phyloP scores from a whole-genome alignment of 768 basidiomycete species.

The Mycena crocata region DNA sequence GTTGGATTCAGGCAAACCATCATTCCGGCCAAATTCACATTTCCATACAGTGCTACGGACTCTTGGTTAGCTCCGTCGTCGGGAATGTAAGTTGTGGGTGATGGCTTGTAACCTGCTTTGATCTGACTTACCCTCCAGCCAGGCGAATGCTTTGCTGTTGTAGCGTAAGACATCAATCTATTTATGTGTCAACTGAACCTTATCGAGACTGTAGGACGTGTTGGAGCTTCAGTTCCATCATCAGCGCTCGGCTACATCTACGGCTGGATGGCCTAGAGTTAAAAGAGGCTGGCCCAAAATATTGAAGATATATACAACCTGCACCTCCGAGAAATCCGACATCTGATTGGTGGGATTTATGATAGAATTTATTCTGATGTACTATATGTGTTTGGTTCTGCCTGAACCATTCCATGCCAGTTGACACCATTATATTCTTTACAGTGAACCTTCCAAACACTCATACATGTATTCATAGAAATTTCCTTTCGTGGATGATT shows the following conservation, averaged over 20 bases:
- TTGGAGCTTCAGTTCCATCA: conserved; percentile 9
- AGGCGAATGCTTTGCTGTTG: conserved; percentile 6
- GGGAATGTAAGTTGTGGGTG: background rate
- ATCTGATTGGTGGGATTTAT: no score
- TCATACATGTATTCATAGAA: no score
- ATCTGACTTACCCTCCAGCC: background rate
- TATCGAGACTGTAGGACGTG: background rate
- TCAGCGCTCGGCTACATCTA: conserved; percentile 7
- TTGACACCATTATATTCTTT: no score
- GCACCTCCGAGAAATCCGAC: no score
- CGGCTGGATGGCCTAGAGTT: conserved; percentile 2
- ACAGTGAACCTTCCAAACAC: no score
- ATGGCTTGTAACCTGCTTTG: background rate
- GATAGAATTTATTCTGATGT: no score
- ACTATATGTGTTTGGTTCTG: no score
- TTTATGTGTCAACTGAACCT: background rate
- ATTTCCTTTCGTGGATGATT: no score
- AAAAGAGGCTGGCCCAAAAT: background rate
- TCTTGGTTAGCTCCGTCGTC: background rate
- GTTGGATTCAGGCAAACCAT: background rate
- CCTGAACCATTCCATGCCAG: no score
- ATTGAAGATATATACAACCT: no score
- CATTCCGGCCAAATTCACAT: background rate
- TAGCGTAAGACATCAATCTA: background rate
- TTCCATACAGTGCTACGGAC: background rate